Conservation (phyloP, 2,329 filamentous ascomycete genomes). For the Corniculantispora saksenae region DNA sequence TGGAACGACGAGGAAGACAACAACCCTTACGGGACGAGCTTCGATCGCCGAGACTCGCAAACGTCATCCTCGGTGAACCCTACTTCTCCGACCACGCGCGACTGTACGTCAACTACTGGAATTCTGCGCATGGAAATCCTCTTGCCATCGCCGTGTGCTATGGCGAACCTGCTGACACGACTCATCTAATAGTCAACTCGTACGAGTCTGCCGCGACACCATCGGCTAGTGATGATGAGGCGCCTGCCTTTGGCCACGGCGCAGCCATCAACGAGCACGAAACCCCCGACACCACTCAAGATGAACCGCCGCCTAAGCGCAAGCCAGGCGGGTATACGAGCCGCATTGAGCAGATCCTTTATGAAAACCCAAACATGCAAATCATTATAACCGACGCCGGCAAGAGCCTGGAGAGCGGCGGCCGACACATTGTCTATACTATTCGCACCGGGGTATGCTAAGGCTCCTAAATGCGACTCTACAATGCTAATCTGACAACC, state of each 20-base stretch:
- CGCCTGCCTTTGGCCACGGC: conserved; percentile 43
- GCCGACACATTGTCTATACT: conserved; percentile 94
- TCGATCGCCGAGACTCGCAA: conserved; percentile 82
- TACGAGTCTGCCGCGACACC: conserved; percentile 71
- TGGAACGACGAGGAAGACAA: conserved; percentile 97
- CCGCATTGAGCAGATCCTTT: conserved; percentile 94
- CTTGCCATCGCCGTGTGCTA: not conserved
- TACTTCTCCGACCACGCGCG: conserved; percentile 58
- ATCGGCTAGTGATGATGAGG: conserved; percentile 67
- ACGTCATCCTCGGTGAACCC: conserved; percentile 67
- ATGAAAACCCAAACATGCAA: conserved; percentile 86
- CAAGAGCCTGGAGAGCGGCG: conserved; percentile 89
- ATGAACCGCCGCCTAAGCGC: conserved; percentile 53
- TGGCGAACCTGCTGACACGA: not conserved
- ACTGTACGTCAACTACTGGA: conserved; percentile 51
- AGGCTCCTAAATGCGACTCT: too few species aligned
- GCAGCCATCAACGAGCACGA: conserved; percentile 41
- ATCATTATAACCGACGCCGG: conserved; percentile 94
- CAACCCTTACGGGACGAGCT: conserved; percentile 90
- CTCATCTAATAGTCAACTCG: conserved; percentile 30
- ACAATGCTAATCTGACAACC: conserved; percentile 13
- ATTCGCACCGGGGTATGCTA: conserved; percentile 81
- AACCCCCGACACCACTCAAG: conserved; percentile 46
- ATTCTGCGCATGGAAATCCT: not conserved
- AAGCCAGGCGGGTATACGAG: conserved; percentile 92